These are phyloP conservation scores for Fragilaria radians DNA, from an alignment of 108 stramenopile genomes.

Conservation along the genomic window DNA sequence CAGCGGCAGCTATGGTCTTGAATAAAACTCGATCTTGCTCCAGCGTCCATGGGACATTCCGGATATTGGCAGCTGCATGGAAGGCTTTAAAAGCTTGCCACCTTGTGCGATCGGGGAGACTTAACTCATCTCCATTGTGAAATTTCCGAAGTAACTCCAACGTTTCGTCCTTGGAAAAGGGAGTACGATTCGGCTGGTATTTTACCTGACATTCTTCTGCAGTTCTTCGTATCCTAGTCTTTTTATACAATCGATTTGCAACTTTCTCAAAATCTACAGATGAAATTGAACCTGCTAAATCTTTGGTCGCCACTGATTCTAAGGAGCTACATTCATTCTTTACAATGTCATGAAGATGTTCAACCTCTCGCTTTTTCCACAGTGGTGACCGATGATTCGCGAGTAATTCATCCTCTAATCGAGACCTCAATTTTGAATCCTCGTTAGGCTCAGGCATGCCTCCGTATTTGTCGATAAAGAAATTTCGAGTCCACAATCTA, in stretches of 20 bases:
- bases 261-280: slow-evolving; percentile 4
- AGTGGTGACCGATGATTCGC: slow-evolving; percentile 6
- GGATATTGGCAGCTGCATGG: slow-evolving; percentile 20
- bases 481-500: slow-evolving; percentile 28
- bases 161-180: slow-evolving; percentile 39
- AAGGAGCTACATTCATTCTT: slow-evolving; percentile 7
- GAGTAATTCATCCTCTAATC: slow-evolving; percentile 8
- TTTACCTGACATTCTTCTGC: slow-evolving; percentile 4
- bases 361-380: slow-evolving; percentile 17
- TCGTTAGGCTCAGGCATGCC: slow-evolving; percentile 23
- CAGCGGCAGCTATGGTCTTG: slow-evolving; percentile 44
- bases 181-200: slow-evolving; percentile 12
- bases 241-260: neutral
- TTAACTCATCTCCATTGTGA: neutral
- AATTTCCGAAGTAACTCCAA: slow-evolving; percentile 17
- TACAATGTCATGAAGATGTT: slow-evolving; percentile 8
- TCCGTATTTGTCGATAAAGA: slow-evolving; percentile 47
- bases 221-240: neutral
- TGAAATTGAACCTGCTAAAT: neutral
- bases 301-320: neutral
- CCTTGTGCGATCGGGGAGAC: slow-evolving; percentile 14
- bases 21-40: slow-evolving; percentile 55
- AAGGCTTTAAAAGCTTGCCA: slow-evolving; percentile 44
- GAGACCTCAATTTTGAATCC: slow-evolving; percentile 11
- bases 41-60: slow-evolving; percentile 35